A percentile compares a stretch with the other conserved stretches of the same genome.
These are phyloP conservation scores for Chalciporus pseudorubinellus DNA, from an alignment of 768 basidiomycete genomes.

Conservation along the genomic window DNA sequence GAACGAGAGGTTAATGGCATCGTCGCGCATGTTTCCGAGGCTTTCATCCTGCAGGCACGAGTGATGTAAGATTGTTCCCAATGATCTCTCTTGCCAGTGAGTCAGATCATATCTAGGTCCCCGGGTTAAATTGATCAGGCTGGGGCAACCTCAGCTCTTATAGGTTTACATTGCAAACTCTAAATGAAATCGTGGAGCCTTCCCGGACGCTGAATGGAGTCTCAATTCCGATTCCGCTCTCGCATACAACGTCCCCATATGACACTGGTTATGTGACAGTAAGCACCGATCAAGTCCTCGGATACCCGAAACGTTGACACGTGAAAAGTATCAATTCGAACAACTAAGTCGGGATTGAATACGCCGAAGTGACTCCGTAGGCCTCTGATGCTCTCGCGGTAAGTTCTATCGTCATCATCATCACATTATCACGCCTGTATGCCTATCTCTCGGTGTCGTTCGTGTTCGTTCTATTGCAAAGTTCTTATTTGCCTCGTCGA, in stretches of 20 bases:
- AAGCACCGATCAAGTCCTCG: too few species aligned
- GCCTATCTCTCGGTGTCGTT: constrained; percentile 37
- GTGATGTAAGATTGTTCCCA: constrained; percentile 14
- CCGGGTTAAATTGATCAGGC: background rate
- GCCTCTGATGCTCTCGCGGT: constrained; percentile 45
- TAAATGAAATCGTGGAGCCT: constrained; percentile 60
- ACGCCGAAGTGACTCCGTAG: too few species aligned
- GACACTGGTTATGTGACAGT: constrained; percentile 41
- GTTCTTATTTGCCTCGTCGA: too few species aligned
- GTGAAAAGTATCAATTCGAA: too few species aligned
- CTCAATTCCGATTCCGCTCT: constrained; percentile 66
- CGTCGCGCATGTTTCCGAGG: constrained; percentile 62
- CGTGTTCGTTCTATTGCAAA: constrained; percentile 39
- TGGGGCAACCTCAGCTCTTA: background rate
- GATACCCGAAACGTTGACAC: too few species aligned
- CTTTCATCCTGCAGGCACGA: constrained; percentile 31
- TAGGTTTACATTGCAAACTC: constrained; percentile 47
- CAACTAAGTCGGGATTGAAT: too few species aligned
- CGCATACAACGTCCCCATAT: constrained; percentile 38
- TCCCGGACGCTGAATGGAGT: constrained; percentile 75
- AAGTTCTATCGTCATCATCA: constrained; percentile 14
- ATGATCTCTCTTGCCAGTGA: constrained; percentile 35
- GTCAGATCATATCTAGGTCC: background rate
- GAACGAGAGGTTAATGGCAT: constrained; percentile 1
- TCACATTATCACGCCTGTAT: background rate